Evolutionary conservation across 2,329 filamentous ascomycete genomes (phyloP).

Genomic region (Fusarium sp.): DNA sequence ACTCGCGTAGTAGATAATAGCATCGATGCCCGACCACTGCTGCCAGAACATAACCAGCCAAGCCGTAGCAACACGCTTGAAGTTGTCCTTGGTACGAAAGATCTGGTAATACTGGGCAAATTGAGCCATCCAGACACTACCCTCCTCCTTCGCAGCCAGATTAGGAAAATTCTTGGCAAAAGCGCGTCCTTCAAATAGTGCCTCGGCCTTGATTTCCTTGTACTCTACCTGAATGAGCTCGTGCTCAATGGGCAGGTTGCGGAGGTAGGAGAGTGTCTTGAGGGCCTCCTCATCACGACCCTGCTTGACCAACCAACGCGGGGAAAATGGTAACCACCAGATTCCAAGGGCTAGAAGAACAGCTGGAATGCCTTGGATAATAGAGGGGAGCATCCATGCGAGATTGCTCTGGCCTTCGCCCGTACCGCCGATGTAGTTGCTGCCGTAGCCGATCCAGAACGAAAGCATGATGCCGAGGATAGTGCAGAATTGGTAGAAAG

Average conservation of each 20-base stretch:
- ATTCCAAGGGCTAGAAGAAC: slow-evolving; percentile 75
- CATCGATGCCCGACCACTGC: slow-evolving; percentile 51
- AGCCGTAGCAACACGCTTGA: slow-evolving; percentile 74
- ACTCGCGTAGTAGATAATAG: slow-evolving; percentile 60
- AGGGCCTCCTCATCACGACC: slow-evolving; percentile 75
- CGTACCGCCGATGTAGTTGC: slow-evolving; percentile 62
- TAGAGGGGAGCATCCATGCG: slow-evolving; percentile 60
- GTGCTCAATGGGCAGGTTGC: slow-evolving; percentile 72
- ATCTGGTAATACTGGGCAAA: slow-evolving; percentile 62
- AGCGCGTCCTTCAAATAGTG: slow-evolving; percentile 79
- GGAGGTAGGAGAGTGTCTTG: slow-evolving; percentile 69
- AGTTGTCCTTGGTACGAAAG: slow-evolving; percentile 58
- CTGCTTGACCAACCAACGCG: slow-evolving; percentile 81
- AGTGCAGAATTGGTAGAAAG: slow-evolving; percentile 71
- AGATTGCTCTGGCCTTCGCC: slow-evolving; percentile 59
- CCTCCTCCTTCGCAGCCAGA: slow-evolving; percentile 54
- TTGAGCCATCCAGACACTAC: slow-evolving; percentile 59
- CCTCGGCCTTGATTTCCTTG: slow-evolving; percentile 83
- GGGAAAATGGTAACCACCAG: slow-evolving; percentile 83
- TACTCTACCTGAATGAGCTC: slow-evolving; percentile 80
- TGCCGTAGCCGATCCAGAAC: slow-evolving; percentile 62
- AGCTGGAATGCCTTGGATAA: slow-evolving; percentile 59
- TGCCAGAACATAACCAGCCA: slow-evolving; percentile 73
- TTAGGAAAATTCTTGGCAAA: slow-evolving; percentile 70
- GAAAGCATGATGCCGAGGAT: slow-evolving; percentile 61